These are phyloP conservation scores for Panicum hallii DNA, from an alignment of 202 grass and related monocot genomes.

Conservation along the genomic window DNA sequence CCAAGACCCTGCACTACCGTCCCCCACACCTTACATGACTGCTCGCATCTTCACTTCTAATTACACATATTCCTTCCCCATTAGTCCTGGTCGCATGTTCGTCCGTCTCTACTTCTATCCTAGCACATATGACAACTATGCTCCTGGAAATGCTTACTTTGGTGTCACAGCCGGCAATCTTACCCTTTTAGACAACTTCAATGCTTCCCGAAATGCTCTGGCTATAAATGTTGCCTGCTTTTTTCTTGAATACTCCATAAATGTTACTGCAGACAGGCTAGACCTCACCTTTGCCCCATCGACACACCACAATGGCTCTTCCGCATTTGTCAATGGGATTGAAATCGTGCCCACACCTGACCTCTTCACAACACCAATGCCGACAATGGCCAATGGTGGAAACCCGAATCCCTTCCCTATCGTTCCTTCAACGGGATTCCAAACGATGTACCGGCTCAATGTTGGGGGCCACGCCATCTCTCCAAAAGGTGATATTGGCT, in stretches of 20 bases:
- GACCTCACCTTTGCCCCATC: constrained; percentile 69
- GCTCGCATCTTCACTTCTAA: constrained; percentile 73
- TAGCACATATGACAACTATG: constrained; percentile 35
- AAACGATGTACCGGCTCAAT: constrained; percentile 77
- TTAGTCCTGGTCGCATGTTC: constrained; percentile 57
- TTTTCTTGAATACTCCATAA: constrained; percentile 59
- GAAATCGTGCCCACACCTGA: constrained; percentile 70
- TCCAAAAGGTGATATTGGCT: constrained; percentile 36
- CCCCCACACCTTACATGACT: constrained; percentile 39
- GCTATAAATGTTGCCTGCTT: constrained; percentile 24
- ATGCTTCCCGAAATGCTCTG: constrained; percentile 49
- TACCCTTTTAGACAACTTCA: constrained; percentile 65
- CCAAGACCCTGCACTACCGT: constrained; percentile 47
- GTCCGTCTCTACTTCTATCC: constrained; percentile 87
- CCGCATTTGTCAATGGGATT: constrained; percentile 77
- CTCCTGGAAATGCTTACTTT: constrained; percentile 49
- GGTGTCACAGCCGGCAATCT: constrained; percentile 45
- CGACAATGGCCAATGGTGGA: constrained; percentile 19
- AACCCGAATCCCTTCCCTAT: neutral
- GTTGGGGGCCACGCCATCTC: constrained; percentile 55
- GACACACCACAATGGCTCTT: constrained; percentile 34
- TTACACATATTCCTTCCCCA: constrained; percentile 72
- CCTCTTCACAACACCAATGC: constrained; percentile 37
- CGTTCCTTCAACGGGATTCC: constrained; percentile 4
- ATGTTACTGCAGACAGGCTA: constrained; percentile 41